A percentile compares a stretch with the other conserved stretches of the same genome.
These are phyloP conservation scores for Daldinia caldariorum DNA, from an alignment of 495 filamentous ascomycete genomes.

Conservation along the genomic window DNA sequence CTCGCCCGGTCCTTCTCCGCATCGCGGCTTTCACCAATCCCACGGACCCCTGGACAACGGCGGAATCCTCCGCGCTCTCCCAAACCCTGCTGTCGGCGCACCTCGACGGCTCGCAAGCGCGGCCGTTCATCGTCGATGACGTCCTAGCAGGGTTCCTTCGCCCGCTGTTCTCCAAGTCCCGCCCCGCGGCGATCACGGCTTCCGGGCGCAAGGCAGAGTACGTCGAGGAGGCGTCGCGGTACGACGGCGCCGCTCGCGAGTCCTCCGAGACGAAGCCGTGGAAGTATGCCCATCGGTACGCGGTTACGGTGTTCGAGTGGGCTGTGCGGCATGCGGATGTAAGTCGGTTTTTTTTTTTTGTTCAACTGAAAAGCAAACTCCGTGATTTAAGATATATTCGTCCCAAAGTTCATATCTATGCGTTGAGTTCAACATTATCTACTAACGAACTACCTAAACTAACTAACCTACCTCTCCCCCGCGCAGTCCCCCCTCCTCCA, in stretches of 20 bases:
- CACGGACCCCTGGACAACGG: constrained; percentile 65
- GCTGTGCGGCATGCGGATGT: constrained; percentile 63
- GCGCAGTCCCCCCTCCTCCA: constrained; percentile 35
- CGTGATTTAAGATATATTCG: neutral
- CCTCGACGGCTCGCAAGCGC: constrained; percentile 21
- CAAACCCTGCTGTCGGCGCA: constrained; percentile 41
- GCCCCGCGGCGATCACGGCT: constrained; percentile 68
- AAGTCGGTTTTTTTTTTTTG: constrained; percentile 23
- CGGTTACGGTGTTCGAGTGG: constrained; percentile 74
- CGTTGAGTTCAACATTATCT: too few species aligned
- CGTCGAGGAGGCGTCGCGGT: constrained; percentile 54
- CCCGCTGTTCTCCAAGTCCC: constrained; percentile 76
- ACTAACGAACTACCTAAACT: too few species aligned
- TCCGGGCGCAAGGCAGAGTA: constrained; percentile 60
- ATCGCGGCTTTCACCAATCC: constrained; percentile 59
- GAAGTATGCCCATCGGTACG: constrained; percentile 71
- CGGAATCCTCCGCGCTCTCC: constrained; percentile 56
- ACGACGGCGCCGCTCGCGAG: constrained; percentile 52
- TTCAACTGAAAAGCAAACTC: neutral
- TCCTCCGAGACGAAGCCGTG: constrained; percentile 72
- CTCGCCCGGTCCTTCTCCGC: constrained; percentile 40
- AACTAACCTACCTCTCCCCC: neutral
- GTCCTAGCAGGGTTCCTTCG: constrained; percentile 65
- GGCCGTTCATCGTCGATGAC: constrained; percentile 61
- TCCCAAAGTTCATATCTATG: neutral